phyloP scores from a whole-genome alignment of 306 rosid genomes.

The Quercus dentata region DNA sequence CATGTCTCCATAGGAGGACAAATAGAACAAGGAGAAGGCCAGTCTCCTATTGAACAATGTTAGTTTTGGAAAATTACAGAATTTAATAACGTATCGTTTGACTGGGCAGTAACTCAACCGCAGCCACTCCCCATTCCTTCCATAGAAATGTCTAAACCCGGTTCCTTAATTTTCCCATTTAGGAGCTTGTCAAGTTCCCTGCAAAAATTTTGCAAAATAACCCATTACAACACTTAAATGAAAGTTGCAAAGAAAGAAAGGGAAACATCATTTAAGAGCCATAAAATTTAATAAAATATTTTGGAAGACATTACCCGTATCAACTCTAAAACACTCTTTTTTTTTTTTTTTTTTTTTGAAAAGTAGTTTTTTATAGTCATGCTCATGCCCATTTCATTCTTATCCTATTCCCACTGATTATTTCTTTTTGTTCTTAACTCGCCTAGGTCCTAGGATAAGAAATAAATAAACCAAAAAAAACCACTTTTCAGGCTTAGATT shows the following conservation, averaged over 20 bases:
- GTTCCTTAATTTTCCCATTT: constrained; percentile 76
- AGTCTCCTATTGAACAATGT: not conserved
- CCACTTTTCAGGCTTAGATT: too few species aligned
- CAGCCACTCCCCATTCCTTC: constrained; percentile 86
- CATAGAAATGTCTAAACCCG: constrained; percentile 62
- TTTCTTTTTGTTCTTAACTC: too few species aligned
- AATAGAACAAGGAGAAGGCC: not conserved
- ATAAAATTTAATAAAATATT: not conserved
- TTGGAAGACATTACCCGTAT: constrained; percentile 53
- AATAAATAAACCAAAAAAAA: too few species aligned
- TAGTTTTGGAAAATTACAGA: not conserved
- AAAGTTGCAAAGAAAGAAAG: not conserved
- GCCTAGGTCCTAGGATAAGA: too few species aligned
- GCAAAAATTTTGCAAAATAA: constrained; percentile 62
- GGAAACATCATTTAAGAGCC: not conserved
- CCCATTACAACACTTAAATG: constrained; percentile 8
- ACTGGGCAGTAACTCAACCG: constrained; percentile 70
- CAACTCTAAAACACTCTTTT: constrained; percentile 74
- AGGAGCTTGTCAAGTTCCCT: constrained; percentile 84
- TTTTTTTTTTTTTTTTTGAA: not conserved
- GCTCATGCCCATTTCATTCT: too few species aligned
- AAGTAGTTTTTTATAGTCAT: too few species aligned
- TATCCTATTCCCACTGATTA: too few species aligned
- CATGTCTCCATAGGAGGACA: not conserved
- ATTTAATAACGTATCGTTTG: constrained; percentile 5